Conservation (phyloP, 495 filamentous ascomycete species). For the Parathielavia appendiculata region DNA sequence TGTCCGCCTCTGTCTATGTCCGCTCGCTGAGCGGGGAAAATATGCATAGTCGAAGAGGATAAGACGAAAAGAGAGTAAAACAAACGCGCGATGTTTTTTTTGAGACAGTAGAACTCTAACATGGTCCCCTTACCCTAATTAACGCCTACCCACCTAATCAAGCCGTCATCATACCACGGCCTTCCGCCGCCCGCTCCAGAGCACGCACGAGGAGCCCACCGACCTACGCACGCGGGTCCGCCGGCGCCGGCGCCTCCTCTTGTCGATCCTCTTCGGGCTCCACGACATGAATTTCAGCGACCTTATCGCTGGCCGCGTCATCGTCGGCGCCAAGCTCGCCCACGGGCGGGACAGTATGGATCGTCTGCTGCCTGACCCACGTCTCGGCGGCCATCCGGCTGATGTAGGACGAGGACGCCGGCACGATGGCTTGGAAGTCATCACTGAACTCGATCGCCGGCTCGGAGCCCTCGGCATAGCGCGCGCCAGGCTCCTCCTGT, state of each 20-base stretch:
- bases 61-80: too few relatives aligned
- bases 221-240: too few relatives aligned
- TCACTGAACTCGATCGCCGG: slow-evolving; percentile 11
- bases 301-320: slow-evolving; percentile 35
- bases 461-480: slow-evolving; percentile 21
- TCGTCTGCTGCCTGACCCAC: slow-evolving; percentile 30
- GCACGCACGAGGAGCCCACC: too few relatives aligned
- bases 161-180: background rate
- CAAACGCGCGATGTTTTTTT: too few relatives aligned
- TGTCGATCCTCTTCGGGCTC: slow-evolving; percentile 23
- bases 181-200: too few relatives aligned
- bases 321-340: slow-evolving; percentile 15
- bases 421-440: slow-evolving; percentile 6
- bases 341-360: slow-evolving; percentile 31
- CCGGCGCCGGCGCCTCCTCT: background rate
- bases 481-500: slow-evolving; percentile 10
- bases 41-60: too few relatives aligned
- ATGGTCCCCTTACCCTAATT: background rate
- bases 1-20: too few relatives aligned
- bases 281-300: slow-evolving; percentile 44
- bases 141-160: background rate
- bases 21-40: too few relatives aligned
- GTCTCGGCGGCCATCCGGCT: slow-evolving; percentile 24
- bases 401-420: slow-evolving; percentile 17
- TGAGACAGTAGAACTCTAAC: too few relatives aligned